Percentiles rank a stretch among this genome's conserved stretches.
Evolutionary conservation across 1,284 basidiomycete genomes (phyloP).

Genomic region (Tylopilus orsonianus): DNA sequence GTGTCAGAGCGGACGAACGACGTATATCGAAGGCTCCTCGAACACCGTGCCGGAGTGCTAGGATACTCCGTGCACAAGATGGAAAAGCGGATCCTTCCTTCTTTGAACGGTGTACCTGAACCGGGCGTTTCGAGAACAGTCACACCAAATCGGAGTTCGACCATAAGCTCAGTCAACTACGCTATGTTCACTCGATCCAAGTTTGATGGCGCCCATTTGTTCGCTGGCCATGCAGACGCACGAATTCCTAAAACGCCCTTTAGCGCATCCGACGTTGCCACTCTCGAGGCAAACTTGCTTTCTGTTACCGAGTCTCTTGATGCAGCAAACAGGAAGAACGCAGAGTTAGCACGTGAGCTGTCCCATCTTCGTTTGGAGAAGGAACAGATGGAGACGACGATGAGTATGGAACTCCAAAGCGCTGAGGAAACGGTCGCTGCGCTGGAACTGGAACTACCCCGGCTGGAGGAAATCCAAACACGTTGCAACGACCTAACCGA

Average conservation of each 20-base stretch:
- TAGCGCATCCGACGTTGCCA: constrained; percentile 40
- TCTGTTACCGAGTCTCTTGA: constrained; percentile 55
- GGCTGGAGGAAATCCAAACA: constrained; percentile 52
- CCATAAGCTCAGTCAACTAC: constrained; percentile 53
- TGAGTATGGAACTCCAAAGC: constrained; percentile 62
- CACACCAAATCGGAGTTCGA: constrained; percentile 50
- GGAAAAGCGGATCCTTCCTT: constrained; percentile 55
- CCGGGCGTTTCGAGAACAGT: constrained; percentile 51
- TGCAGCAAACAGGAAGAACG: constrained; percentile 58
- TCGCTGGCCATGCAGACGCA: constrained; percentile 72
- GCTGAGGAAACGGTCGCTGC: constrained; percentile 62
- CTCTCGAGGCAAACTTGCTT: constrained; percentile 60
- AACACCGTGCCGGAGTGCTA: constrained; percentile 78
- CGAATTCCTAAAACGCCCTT: constrained; percentile 43
- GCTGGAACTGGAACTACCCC: constrained; percentile 60
- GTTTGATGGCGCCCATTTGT: constrained; percentile 80
- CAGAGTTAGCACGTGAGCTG: constrained; percentile 59
- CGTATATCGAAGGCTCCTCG: constrained; percentile 59
- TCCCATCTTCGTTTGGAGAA: constrained; percentile 61
- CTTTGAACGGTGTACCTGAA: constrained; percentile 27
- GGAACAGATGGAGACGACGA: constrained; percentile 59
- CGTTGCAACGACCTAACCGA: constrained; percentile 50
- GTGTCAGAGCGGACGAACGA: constrained; percentile 63
- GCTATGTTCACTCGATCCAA: constrained; percentile 48
- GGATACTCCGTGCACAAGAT: constrained; percentile 65